These are phyloP conservation scores for Taphrina communis DNA, from an alignment of 1,139 yeast species.

Conservation along the genomic window DNA sequence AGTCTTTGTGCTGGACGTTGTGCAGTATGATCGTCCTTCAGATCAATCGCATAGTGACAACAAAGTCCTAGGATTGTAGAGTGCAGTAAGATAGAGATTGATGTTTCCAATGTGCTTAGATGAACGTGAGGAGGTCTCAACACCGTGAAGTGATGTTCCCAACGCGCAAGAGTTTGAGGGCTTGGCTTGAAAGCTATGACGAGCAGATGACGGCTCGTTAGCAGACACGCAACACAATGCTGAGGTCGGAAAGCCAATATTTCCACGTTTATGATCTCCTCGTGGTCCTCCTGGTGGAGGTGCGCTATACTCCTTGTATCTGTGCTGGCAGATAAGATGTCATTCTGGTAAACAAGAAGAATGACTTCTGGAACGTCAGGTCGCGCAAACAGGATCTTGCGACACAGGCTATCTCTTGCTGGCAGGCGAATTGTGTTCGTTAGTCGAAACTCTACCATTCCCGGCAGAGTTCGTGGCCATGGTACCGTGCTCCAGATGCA, in stretches of 20 bases:
- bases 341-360: background rate
- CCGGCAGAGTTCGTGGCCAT: background rate
- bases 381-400: background rate
- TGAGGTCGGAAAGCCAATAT: background rate
- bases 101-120: background rate
- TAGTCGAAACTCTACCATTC: background rate
- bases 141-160: background rate
- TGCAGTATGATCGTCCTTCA: background rate
- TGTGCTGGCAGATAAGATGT: background rate
- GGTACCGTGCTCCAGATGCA: constrained; percentile 6
- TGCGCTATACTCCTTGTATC: background rate
- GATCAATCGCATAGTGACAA: background rate
- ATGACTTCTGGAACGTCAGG: background rate
- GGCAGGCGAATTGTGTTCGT: background rate
- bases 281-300: background rate
- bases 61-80: background rate
- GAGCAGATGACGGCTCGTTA: background rate
- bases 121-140: background rate
- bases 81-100: background rate
- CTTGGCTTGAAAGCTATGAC: background rate
- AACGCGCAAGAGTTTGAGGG: background rate
- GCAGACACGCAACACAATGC: background rate
- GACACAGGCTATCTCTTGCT: background rate
- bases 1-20: background rate
- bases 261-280: background rate